Evolutionary conservation across 2,329 filamentous ascomycete genomes (phyloP), one percentile per base, ranked within the genome.

Genomic region (Nemania sp.): DNA sequence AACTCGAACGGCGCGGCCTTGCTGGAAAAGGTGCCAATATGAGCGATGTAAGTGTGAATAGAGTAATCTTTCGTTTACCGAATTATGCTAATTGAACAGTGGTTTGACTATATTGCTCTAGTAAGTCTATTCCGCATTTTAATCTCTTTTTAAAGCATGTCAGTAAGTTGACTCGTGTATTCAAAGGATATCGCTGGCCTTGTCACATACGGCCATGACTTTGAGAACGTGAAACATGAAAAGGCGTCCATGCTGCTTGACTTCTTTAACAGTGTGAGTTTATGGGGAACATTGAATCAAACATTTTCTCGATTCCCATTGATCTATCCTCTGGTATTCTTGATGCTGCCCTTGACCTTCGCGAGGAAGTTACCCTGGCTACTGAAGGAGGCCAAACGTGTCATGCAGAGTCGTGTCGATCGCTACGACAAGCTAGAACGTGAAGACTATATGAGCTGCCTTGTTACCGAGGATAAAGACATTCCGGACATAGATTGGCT

Each of bases 401-500:
- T 32, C 29, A 32, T 32, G 29, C 29, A 32, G 29, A 32, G 5
- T 45, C 41, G 41, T 4, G 41, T 45, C 4, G 41, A 15, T 45
- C 41, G 41, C 11, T n/a, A n/a, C 13, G 41, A 54, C 59, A 54
- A 51, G 29, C 47, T 62, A 8, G n/a, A 24, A 13, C 47, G 35
- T 43, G 15, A 10, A 7, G 59, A 62, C 49, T 54, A 53, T 43
- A 22, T 62, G 22, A n/a, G 13, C 18, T 20, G 6, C 11, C 22
- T 62, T 4, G 47, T 62, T 18, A 7, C n/a, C 7, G 49, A 62
- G 3, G 49, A 54, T 38, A 32, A 29, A 15, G 26, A 32, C 11
- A 18, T 32, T 29, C 60, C 60, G 13, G 10, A 20, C n/a, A 43
- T 26, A 13, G 35, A 55, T n/a, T 62, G n/a, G 5, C 51, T 62